Evolutionary conservation across 805 yeast genomes (phyloP), one percentile per base, ranked within the genome.

Genomic region (Teunomyces panamensis): DNA sequence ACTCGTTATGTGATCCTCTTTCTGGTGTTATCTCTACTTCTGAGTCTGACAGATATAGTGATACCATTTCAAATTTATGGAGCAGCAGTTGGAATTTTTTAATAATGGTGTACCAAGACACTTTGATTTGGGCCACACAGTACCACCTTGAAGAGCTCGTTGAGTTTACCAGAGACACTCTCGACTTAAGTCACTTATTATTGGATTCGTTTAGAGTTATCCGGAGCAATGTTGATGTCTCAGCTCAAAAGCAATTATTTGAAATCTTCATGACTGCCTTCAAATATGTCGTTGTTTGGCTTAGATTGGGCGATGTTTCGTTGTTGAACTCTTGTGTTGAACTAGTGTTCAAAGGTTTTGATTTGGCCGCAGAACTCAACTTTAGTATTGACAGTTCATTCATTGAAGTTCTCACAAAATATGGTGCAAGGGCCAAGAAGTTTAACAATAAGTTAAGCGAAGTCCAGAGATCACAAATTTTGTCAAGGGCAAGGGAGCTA

Each of bases 141-240:
- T 84, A 82, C 56, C 78, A 79, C 27, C 71, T 78, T 16, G 71
- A 74, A 0, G 78, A 77, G 43, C 71, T 89, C 56, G 78, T 84
- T 37, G 96, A 90, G 48, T 91, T 89, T 56, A 87, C 97, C 2
- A 79, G 96, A 62, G 96, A 89, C 59, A 84, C 89, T 0, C 73
- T 92, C 44, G 97, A 91, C 55, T 72, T 88, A 29, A 84, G 96
- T 49, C 83, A 84, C 51, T 64, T 75, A 1, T 67, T 91, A 30
- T 62, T 91, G n/a, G 83, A 78, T 47, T 80, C 91, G 2, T 86
- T 79, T 57, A 72, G 83, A 49, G 71, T 77, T n/a, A 49, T 69
- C 10, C 35, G 34, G 2, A 32, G 39, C 17, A 52, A 43, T 13
- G 46, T 58, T n/a, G 39, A 41, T 9, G 17, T 42, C 24, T 13